Evolutionary conservation across 257 asterid genomes (phyloP), one percentile per base, ranked within the genome.

Genomic region (Solanum tacnaense): DNA sequence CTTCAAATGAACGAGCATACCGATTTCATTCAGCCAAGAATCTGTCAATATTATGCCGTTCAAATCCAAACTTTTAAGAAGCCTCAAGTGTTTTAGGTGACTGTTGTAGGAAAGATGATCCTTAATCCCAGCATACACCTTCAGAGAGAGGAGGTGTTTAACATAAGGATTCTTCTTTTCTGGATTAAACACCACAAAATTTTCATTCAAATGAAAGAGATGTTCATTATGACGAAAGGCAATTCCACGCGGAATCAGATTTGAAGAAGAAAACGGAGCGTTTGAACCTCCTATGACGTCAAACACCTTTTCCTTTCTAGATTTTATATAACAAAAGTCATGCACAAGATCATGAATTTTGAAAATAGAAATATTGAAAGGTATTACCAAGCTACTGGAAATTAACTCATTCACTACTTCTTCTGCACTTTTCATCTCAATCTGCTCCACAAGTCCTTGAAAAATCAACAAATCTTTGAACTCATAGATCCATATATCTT

Each of bases 351-450:
- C 34, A 32, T 32, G 34, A 32, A 32, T 84, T 25, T 56, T 23
- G 25, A 72, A 88, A 39, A 9, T 39, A 39, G 12, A 39, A 39
- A 68, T 44, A 56, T 60, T 20, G 70, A 88, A 62, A 85, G 82
- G 67, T 23, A 76, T 38, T 35, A 89, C 87, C 2, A 89, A 88
- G 72, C 88, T 89, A 56, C 92, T 87, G 9, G 21, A 18, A 9
- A 88, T 89, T 27, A 91, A 82, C 27, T 90, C 83, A 58, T 35
- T 60, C 75, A 89, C 36, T 39, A 39, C 44, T 39, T 39, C 41
- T 7, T 38, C 44, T 39, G 44, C 12, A 39, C 12, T 39, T 39
- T 87, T 71, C 23, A 36, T 4, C 34, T 13, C 65, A 36, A 36
- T 36, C 39, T 36, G 39, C 39, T 36, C 0, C 9, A 36, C 41